These are phyloP conservation scores for Apophysomyces elegans DNA, from an alignment of 371 early-diverging fungal species.

Conservation along the genomic window DNA sequence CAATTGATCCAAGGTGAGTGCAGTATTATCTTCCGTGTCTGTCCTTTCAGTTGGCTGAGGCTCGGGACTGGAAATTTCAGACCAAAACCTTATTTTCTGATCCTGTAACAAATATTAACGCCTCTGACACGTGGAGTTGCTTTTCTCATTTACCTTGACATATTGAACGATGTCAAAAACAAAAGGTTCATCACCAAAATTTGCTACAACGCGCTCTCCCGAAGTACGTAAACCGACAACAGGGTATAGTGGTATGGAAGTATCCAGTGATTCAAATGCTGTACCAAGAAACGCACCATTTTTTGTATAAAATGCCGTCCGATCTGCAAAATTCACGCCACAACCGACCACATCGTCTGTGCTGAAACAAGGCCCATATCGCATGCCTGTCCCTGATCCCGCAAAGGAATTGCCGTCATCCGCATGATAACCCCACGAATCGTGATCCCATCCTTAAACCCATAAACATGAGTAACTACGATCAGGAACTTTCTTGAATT, in stretches of 20 bases:
- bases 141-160: constrained; percentile 48
- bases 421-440: constrained; percentile 89
- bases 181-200: constrained; percentile 88
- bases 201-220: constrained; percentile 82
- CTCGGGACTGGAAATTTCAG: background rate
- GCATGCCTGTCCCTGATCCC: constrained; percentile 77
- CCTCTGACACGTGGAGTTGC: constrained; percentile 15
- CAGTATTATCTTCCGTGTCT: background rate
- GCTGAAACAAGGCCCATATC: constrained; percentile 88
- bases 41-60: background rate
- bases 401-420: constrained; percentile 90
- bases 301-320: constrained; percentile 85
- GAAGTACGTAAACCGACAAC: constrained; percentile 87
- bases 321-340: constrained; percentile 81
- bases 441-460: constrained; percentile 74
- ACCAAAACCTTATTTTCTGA: constrained; percentile 11
- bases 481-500: background rate
- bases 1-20: constrained; percentile 49
- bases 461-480: background rate
- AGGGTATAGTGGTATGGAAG: constrained; percentile 66
- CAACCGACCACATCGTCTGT: constrained; percentile 95
- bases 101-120: background rate
- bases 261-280: constrained; percentile 40
- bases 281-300: constrained; percentile 85
- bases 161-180: constrained; percentile 83